Evolutionary conservation across 2,329 filamentous ascomycete genomes (phyloP), one percentile per base, ranked within the genome.

Genomic region (Mollisia scopiformis): DNA sequence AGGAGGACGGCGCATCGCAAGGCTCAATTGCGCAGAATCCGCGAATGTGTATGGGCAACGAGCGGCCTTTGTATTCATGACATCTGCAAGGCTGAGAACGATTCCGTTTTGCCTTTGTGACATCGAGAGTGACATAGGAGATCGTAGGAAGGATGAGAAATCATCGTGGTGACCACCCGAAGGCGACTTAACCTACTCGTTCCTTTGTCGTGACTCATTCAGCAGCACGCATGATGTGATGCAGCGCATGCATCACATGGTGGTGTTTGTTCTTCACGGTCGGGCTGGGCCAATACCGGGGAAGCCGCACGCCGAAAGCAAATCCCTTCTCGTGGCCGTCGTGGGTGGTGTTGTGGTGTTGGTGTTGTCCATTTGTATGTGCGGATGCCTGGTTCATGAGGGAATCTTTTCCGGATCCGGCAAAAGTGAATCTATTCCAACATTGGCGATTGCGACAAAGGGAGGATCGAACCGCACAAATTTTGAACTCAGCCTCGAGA

Each of bases 401-500:
- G 64, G 63, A 28, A 13, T 30, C 4, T 63, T 68, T 54, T 31
- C 64, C 66, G 52, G 54, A 68, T 59, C 14, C 4, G 65, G 65
- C 6, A 67, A 68, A 58, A 25, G 23, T 63, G 66, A 67, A 31
- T 35, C 60, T 61, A 68, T 68, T 60, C 57, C 58, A 60, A 63
- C 57, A 27, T 60, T 16, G n/a, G 16, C 51, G 59, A 69, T 66
- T 43, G 49, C 53, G 51, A 55, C 57, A 62, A 57, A 19, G 61
- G 49, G 61, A 62, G 50, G 59, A 49, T 37, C 41, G 30, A 66
- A 58, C 59, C 52, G 27, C 56, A 68, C 67, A 66, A 69, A 65
- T 67, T 67, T 69, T 61, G 63, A 69, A 69, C 67, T 69, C 67
- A 66, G 33, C 54, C 46, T 62, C 64, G 55, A 59, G 49, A 16